Evolutionary conservation across 1,284 basidiomycete species (phyloP).

Genomic region (Cryptococcus deneoformans): DNA sequence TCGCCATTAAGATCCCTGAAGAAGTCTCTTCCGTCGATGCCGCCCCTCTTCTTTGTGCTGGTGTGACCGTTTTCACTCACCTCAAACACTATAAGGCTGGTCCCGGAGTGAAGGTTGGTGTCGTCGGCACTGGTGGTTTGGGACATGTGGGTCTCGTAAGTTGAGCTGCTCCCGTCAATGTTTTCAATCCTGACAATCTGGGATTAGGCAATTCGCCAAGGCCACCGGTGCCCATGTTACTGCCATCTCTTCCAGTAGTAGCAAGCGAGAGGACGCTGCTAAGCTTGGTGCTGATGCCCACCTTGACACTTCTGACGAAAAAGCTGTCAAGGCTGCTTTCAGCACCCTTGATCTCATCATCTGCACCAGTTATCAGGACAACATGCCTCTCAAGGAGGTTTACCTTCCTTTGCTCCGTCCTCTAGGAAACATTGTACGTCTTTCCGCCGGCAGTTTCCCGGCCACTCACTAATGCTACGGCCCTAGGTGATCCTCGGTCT

Average conservation of each 20-base stretch:
- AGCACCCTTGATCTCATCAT: conserved; percentile 52
- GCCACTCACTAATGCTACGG: too few relatives aligned
- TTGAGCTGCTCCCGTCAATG: conserved; percentile 10
- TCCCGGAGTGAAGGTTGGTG: conserved; percentile 53
- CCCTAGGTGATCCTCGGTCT: too few relatives aligned
- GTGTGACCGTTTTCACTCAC: conserved; percentile 52
- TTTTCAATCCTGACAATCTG: conserved; percentile 42
- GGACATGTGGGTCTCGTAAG: conserved; percentile 39
- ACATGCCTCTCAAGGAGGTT: too few relatives aligned
- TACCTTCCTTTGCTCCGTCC: too few relatives aligned
- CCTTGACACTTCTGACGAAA: conserved; percentile 51
- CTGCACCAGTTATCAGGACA: conserved; percentile 42
- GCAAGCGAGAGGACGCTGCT: conserved; percentile 55
- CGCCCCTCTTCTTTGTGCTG: conserved; percentile 51
- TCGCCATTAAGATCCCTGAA: conserved; percentile 64
- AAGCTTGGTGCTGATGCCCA: conserved; percentile 52
- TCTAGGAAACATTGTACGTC: too few relatives aligned
- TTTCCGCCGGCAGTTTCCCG: too few relatives aligned
- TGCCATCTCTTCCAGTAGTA: conserved; percentile 54
- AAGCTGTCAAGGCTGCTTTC: conserved; percentile 48
- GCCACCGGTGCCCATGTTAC: conserved; percentile 61
- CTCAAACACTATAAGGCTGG: conserved; percentile 53
- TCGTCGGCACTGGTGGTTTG: conserved; percentile 52
- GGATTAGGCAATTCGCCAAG: conserved; percentile 52
- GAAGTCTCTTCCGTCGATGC: conserved; percentile 56